These are phyloP conservation scores for Blastobotrys proliferans DNA, from an alignment of 1,139 yeast species.

Conservation along the genomic window DNA sequence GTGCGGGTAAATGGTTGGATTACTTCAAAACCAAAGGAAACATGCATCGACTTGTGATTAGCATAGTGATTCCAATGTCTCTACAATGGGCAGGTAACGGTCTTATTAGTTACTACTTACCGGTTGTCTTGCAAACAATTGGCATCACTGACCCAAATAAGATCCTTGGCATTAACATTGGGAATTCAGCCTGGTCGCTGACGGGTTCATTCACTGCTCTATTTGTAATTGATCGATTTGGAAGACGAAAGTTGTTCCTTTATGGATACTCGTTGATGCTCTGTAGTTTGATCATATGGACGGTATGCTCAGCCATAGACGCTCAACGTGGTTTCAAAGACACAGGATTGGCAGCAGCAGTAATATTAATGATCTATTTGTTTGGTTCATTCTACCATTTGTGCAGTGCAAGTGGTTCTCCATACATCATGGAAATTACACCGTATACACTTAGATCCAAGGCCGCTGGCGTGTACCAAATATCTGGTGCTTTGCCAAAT, in stretches of 20 bases:
- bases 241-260: slow-evolving; percentile 37
- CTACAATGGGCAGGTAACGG: slow-evolving; percentile 23
- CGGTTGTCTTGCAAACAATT: slow-evolving; percentile 19
- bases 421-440: slow-evolving; percentile 38
- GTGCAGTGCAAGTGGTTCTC: slow-evolving; percentile 27
- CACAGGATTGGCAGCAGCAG: slow-evolving; percentile 20
- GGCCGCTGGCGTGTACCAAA: slow-evolving; percentile 30
- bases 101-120: slow-evolving; percentile 21
- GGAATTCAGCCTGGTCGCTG: slow-evolving; percentile 11
- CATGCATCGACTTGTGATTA: slow-evolving; percentile 40
- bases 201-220: slow-evolving; percentile 12
- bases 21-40: slow-evolving; percentile 36
- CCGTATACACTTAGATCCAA: slow-evolving; percentile 40
- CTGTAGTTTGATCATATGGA: slow-evolving; percentile 21
- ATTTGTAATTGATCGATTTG: slow-evolving; percentile 14
- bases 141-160: slow-evolving; percentile 20
- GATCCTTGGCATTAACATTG: slow-evolving; percentile 18
- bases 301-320: slow-evolving; percentile 24
- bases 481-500: slow-evolving; percentile 19
- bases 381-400: slow-evolving; percentile 20
- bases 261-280: slow-evolving; percentile 19
- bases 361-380: slow-evolving; percentile 24
- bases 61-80: slow-evolving; percentile 27
- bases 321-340: slow-evolving; percentile 19
- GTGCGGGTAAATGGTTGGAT: slow-evolving; percentile 27